These are phyloP conservation scores for Entomortierella beljakovae DNA, from an alignment of 192 early-diverging fungal genomes.

Conservation along the genomic window DNA sequence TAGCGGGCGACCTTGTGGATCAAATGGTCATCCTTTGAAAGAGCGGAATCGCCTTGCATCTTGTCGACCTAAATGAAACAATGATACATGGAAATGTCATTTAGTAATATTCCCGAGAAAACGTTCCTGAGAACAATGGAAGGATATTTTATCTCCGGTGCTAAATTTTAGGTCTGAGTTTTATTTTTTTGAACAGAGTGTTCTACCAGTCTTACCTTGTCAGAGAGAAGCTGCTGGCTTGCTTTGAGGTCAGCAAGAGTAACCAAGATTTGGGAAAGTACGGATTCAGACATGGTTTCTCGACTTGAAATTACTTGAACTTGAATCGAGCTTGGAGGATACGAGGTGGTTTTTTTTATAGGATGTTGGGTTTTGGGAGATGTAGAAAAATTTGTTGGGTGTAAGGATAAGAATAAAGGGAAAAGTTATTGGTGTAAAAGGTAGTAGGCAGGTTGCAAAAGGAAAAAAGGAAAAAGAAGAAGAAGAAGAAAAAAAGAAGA, in stretches of 20 bases:
- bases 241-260: constrained; percentile 42
- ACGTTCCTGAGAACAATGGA: neutral
- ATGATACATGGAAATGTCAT: neutral
- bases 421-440: neutral
- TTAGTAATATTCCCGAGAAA: neutral
- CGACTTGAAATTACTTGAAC: neutral
- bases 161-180: neutral
- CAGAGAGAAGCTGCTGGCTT: constrained; percentile 34
- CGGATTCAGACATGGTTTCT: constrained; percentile 42
- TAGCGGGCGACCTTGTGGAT: constrained; percentile 20
- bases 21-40: constrained; percentile 15
- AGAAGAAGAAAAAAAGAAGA: neutral
- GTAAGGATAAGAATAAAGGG: neutral
- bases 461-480: neutral
- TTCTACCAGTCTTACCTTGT: constrained; percentile 25
- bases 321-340: neutral
- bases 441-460: neutral
- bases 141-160: neutral
- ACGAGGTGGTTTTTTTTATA: neutral
- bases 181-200: neutral
- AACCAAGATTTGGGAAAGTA: constrained; percentile 42
- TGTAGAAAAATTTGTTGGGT: neutral
- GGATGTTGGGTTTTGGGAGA: neutral
- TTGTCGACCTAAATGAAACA: constrained; percentile 29
- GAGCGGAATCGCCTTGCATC: constrained; percentile 22